phyloP scores from a whole-genome alignment of 2,329 filamentous ascomycete genomes.

The Celoporthe dispersa region DNA sequence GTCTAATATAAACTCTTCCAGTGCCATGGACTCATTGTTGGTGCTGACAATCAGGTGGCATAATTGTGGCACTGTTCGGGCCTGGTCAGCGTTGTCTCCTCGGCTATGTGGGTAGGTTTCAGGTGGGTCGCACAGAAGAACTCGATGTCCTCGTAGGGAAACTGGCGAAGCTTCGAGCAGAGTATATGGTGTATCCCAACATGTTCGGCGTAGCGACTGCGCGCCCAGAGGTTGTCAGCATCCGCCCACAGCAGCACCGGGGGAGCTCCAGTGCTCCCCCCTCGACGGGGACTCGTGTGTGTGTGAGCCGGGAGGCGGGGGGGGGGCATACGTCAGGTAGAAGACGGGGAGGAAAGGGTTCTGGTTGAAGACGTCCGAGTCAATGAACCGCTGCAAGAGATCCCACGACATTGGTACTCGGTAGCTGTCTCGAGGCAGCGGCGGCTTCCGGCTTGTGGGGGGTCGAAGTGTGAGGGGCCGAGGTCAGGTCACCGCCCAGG shows the following conservation, averaged over 20 bases:
- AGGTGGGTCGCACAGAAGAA: constrained; percentile 63
- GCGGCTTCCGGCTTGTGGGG: constrained; percentile 21
- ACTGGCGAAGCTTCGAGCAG: constrained; percentile 86
- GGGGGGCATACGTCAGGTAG: constrained; percentile 87
- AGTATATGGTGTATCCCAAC: constrained; percentile 89
- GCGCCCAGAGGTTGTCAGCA: constrained; percentile 23
- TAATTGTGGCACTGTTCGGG: constrained; percentile 66
- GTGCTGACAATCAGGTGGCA: constrained; percentile 87
- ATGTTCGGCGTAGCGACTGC: constrained; percentile 84
- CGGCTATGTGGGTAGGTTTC: not conserved
- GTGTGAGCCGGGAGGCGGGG: constrained; percentile 35
- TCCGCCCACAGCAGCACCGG: constrained; percentile 4
- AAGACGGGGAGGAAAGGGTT: constrained; percentile 87
- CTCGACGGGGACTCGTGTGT: not conserved
- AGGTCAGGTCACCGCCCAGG: constrained; percentile 19
- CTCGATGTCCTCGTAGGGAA: constrained; percentile 89
- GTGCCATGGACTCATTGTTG: constrained; percentile 88
- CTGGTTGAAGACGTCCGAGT: constrained; percentile 92
- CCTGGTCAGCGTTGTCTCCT: not conserved
- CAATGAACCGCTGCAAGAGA: constrained; percentile 86
- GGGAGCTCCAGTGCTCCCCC: constrained; percentile 18
- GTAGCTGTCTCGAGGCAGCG: constrained; percentile 29
- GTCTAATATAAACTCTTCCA: constrained; percentile 86
- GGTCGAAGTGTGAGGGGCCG: constrained; percentile 25
- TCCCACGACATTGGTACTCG: constrained; percentile 74